phyloP scores from a whole-genome alignment of 352 stramenopile genomes.

The Phytophthora kernoviae region DNA sequence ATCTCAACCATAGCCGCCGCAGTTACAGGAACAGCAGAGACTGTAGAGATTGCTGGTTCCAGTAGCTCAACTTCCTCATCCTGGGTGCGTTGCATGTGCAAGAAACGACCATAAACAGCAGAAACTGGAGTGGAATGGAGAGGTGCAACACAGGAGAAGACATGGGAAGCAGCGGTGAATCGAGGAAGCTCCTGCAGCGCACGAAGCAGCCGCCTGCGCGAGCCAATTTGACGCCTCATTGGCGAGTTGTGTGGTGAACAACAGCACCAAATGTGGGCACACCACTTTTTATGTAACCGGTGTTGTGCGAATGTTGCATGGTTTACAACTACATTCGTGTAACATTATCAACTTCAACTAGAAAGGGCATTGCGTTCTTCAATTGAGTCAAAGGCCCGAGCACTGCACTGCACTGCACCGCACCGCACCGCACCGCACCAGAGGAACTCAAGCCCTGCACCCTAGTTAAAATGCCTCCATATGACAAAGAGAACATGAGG shows the following conservation, averaged over 20 bases:
- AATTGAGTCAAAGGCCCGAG: not conserved
- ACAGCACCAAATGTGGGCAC: not conserved
- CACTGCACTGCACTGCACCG: too few relatives aligned
- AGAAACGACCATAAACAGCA: constrained; percentile 4
- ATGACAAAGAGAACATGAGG: constrained; percentile 11
- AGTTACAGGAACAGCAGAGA: not conserved
- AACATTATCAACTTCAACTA: too few relatives aligned
- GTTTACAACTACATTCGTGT: too few relatives aligned
- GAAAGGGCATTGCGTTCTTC: constrained; percentile 1
- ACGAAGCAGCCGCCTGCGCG: constrained; percentile 19
- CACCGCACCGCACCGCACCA: too few relatives aligned
- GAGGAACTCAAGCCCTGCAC: not conserved
- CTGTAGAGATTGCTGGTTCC: too few relatives aligned
- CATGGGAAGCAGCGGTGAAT: not conserved
- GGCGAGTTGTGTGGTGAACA: constrained; percentile 1
- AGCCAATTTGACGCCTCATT: constrained; percentile 16
- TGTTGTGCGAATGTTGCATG: too few relatives aligned
- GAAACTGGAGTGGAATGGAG: not conserved
- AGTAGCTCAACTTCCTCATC: not conserved
- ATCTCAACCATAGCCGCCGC: not conserved
- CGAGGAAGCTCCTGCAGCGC: not conserved
- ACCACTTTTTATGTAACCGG: not conserved
- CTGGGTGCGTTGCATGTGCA: constrained; percentile 14
- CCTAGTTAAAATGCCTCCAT: constrained; percentile 12
- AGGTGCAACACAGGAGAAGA: not conserved